These are phyloP conservation scores for Iberis pinnata DNA, from an alignment of 345 rosid species.

Conservation along the genomic window DNA sequence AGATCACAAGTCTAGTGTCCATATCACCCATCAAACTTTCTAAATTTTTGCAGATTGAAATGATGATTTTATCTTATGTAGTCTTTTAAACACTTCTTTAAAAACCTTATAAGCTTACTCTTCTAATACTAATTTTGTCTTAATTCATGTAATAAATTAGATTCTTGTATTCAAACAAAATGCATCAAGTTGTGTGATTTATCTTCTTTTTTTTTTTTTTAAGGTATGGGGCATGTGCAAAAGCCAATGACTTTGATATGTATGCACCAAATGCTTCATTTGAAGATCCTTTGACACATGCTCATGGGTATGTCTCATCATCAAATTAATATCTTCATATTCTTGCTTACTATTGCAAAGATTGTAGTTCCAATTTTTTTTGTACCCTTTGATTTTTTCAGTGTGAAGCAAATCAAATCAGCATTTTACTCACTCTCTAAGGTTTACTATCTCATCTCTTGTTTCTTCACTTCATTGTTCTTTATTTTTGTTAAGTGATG, in stretches of 20 bases:
- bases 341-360: not conserved
- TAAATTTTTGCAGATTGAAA: no score
- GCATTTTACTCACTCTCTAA: conserved; percentile 76
- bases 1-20: no score
- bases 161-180: no score
- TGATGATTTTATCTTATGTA: no score
- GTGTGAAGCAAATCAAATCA: conserved; percentile 89
- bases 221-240: conserved; percentile 67
- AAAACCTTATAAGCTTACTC: no score
- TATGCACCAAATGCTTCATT: conserved; percentile 75
- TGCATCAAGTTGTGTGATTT: no score
- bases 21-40: no score
- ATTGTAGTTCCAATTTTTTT: not conserved
- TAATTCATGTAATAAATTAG: no score
- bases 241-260: conserved; percentile 62
- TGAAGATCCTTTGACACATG: conserved; percentile 92
- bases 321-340: not conserved
- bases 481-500: no score
- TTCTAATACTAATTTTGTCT: no score
- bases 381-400: conserved; percentile 30
- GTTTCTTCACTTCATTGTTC: not conserved
- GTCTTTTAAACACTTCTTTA: no score
- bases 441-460: conserved; percentile 31
- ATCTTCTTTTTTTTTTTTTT: not conserved
- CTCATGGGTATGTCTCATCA: conserved; percentile 52